Conservation (phyloP, 345 rosid genomes). For the Rubroshorea leprosula region DNA sequence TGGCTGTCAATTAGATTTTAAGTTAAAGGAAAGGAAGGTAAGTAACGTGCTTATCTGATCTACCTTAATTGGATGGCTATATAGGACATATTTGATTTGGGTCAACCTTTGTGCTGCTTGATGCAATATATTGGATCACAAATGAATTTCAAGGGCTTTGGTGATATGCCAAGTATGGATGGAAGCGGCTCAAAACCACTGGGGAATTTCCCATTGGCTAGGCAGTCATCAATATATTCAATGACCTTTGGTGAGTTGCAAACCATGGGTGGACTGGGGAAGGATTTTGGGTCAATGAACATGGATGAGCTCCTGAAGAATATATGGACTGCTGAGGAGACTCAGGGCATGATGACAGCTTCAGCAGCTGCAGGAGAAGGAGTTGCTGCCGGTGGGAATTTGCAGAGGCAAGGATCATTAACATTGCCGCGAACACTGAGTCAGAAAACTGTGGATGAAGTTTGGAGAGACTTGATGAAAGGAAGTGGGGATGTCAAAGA, state of each 20-base stretch:
- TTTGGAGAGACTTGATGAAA: constrained; percentile 69
- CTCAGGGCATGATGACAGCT: constrained; percentile 43
- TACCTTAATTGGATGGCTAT: constrained; percentile 16
- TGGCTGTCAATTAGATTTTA: constrained; percentile 11
- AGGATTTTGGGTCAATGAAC: constrained; percentile 95
- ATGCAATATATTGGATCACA: constrained; percentile 50
- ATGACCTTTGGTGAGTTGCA: constrained; percentile 88
- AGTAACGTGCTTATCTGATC: constrained; percentile 11
- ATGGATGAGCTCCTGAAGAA: constrained; percentile 91
- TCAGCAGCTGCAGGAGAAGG: constrained; percentile 29
- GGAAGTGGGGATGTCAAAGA: constrained; percentile 35
- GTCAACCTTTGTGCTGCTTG: constrained; percentile 13
- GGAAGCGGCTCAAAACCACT: constrained; percentile 29
- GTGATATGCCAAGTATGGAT: constrained; percentile 37
- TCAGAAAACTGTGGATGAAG: constrained; percentile 94
- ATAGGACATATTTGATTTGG: constrained; percentile 11
- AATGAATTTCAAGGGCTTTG: constrained; percentile 60
- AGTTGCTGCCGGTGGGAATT: constrained; percentile 44
- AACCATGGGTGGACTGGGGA: constrained; percentile 65
- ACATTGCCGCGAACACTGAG: constrained; percentile 88
- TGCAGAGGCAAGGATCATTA: constrained; percentile 90
- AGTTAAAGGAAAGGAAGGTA: constrained; percentile 14
- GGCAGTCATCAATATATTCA: constrained; percentile 75
- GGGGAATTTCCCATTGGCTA: constrained; percentile 40
- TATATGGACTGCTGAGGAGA: constrained; percentile 91